Percentiles rank a stretch among this genome's conserved stretches.
Conservation (phyloP, 2,329 filamentous ascomycete genomes). For the Paramyrothecium sp. region DNA sequence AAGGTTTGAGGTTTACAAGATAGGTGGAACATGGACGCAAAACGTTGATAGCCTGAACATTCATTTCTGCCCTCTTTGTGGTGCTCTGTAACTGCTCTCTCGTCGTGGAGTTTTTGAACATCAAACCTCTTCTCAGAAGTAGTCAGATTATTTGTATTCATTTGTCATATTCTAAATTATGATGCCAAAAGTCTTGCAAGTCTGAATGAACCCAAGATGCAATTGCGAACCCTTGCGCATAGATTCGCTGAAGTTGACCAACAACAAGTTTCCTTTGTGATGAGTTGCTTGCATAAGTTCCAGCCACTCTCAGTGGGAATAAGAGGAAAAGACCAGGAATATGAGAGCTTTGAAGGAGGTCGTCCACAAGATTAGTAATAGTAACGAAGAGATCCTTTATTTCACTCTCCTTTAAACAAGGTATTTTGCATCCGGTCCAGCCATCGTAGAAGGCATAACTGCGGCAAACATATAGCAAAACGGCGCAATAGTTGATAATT, state of each 20-base stretch:
- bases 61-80: no score
- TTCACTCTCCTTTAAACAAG: constrained; percentile 2
- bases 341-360: constrained; percentile 4
- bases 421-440: constrained; percentile 12
- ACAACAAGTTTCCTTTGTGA: background rate
- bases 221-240: constrained; percentile 18
- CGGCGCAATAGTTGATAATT: constrained; percentile 10
- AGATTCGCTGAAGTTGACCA: constrained; percentile 7
- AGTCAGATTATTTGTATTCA: no score
- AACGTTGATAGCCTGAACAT: no score
- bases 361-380: background rate
- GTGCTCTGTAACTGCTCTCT: no score
- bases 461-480: constrained; percentile 16
- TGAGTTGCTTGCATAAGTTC: background rate
- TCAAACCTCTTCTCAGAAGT: no score
- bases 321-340: constrained; percentile 16
- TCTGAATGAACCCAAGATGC: constrained; percentile 18
- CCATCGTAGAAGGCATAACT: constrained; percentile 20
- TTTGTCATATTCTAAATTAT: no score
- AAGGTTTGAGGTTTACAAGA: background rate
- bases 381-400: background rate
- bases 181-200: constrained; percentile 18
- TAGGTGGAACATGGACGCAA: background rate
- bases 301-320: constrained; percentile 21
- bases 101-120: no score